Evolutionary conservation across 1,284 basidiomycete genomes (phyloP), one percentile per base, ranked within the genome.

Genomic region (Malassezia sp.): DNA sequence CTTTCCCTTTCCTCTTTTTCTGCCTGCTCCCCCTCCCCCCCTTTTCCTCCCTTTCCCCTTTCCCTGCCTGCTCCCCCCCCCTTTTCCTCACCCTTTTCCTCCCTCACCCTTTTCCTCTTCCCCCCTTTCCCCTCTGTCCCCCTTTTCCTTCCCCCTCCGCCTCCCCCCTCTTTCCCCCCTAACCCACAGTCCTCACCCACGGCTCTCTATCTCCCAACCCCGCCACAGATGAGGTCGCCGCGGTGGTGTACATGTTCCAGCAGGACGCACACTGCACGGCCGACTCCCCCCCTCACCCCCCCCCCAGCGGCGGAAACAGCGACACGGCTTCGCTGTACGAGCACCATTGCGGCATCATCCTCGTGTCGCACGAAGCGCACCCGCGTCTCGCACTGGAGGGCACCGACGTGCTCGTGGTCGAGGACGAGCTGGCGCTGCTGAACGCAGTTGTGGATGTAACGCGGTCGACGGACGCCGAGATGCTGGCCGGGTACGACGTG

Each of bases 401-500:
- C 15, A 43, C 61, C 12, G 51, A 68, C 1, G 63, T 82, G 15
- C 77, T 83, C 41, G 65, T 76, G 9, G 80, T 85, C 12, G 72
- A 79, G 0, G 77, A 71, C 37, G 90, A 97, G 72, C 73, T 89
- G 10, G 88, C 89, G 23, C 72, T 96, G 14, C 74, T 96, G 49
- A 90, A 91, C 58, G 74, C 74, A 35, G 64, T 89, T 7, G 75
- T 87, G 23, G 87, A 95, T 61, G 72, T 81, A 18, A 78, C 93
- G 2, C 71, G 80, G 20, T 77, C 80, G 0, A 74, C 85, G 61
- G 88, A 97, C 71, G 91, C 91, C 0, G 91, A 97, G 67, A 82
- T 95, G 33, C 67, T 97, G 2, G 78, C 80, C 0, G 91, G 91
- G 8, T 96, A 87, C 84, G 90, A 97, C 57, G 77, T 93, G 11